These are phyloP conservation scores for Leishmania tropica DNA, from an alignment of 208 protist species.

Conservation along the genomic window DNA sequence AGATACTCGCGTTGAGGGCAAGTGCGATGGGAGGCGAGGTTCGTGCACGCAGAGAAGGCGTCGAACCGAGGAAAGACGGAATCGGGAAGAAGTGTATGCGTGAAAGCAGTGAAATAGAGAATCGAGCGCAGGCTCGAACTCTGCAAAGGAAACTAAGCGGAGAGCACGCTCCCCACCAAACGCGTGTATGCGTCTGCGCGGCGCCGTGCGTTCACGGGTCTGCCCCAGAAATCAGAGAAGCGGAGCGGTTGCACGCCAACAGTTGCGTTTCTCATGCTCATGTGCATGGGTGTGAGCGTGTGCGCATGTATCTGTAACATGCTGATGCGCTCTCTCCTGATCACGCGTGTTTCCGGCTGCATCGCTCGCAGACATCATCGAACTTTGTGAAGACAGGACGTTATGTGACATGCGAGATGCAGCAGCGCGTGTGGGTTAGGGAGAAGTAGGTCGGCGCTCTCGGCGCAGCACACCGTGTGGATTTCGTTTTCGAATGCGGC, in stretches of 20 bases:
- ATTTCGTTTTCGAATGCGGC: not conserved
- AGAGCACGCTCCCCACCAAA: not conserved
- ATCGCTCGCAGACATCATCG: not conserved
- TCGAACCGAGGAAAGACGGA: not conserved
- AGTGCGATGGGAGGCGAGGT: not conserved
- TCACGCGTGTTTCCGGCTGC: not conserved
- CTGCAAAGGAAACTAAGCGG: not conserved
- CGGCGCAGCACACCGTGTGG: not conserved
- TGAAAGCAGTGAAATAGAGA: not conserved
- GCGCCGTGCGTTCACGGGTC: too few species aligned
- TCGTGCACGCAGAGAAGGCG: not conserved
- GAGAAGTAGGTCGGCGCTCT: not conserved
- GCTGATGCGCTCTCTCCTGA: not conserved
- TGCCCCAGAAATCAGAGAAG: not conserved
- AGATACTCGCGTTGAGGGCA: not conserved
- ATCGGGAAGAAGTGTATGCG: not conserved
- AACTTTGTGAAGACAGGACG: not conserved
- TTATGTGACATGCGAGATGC: not conserved
- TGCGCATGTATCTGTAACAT: not conserved
- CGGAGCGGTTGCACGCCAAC: not conserved
- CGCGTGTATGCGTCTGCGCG: not conserved
- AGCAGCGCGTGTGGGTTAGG: not conserved
- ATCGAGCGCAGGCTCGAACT: not conserved
- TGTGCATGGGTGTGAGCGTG: not conserved
- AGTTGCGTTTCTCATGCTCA: not conserved